Evolutionary conservation across 176 grass and related monocot species (phyloP), one percentile per base, ranked within the genome.

Genomic region (Oryza punctata): DNA sequence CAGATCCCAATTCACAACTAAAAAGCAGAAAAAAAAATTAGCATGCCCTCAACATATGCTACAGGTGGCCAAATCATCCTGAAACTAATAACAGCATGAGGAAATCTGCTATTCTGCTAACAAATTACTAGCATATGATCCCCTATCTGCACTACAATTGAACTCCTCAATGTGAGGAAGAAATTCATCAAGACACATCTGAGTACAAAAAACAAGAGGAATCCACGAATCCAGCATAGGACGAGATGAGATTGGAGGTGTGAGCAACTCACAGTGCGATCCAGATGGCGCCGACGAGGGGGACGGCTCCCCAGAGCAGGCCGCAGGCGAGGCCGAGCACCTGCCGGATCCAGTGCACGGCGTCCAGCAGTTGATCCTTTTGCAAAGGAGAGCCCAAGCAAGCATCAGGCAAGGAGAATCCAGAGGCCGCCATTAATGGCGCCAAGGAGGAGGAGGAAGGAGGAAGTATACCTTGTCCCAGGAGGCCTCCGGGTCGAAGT

Each of bases 331-430:
- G 93, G 32, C 85, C 96, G 25, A 94, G 41, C 27, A 11, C 93
- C 86, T 99, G 96, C 25, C 96, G 91, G 89, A 96, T 99, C 96
- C 96, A 99, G 87, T 99, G 93, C 77, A 99, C 75, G 23, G 85
- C 91, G 74, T 99, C 93, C 16, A 91, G 84, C 85, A 99, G 81
- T 75, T 92, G 89, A 88, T 99, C 93, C 96, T 99, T 96, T 67
- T 6, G 18, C 18, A 8, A 19, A 54, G 60, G 32, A 70, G 16
- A 60, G 37, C 64, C 72, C 38, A 24, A 47, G 0, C 25, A 66
- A 26, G 12, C 25, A 47, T 44, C 26, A 88, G 80, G 47, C 23
- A 38, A 8, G 37, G 1, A 12, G 18, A 40, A 79, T 14, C 35
- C 10, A 13, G 52, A 19, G 18, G 52, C 52, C 12, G 52, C 45